Conservation (phyloP, 169 alveolate genomes). For the Eimeria falciformis region DNA sequence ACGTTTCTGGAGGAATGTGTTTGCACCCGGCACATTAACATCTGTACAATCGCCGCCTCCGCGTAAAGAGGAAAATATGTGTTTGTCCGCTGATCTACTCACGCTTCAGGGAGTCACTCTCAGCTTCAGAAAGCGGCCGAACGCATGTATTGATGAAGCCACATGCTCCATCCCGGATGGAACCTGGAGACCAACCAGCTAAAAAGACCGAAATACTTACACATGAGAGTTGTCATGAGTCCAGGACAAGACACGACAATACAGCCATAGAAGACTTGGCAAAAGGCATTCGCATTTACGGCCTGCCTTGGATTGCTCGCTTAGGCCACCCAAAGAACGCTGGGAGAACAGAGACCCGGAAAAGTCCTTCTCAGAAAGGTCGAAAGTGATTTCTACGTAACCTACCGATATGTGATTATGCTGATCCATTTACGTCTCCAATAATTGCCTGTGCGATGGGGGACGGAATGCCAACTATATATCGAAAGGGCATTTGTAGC, state of each 20-base stretch:
- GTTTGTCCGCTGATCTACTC: neutral
- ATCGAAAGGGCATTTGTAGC: neutral
- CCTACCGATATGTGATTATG: neutral
- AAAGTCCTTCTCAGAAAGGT: neutral
- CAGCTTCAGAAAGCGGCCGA: conserved; percentile 39
- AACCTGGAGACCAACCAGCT: too few species aligned
- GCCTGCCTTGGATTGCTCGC: conserved; percentile 67
- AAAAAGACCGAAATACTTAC: too few species aligned
- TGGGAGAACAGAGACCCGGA: conserved; percentile 11
- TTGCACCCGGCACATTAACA: neutral
- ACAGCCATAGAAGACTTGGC: conserved; percentile 13
- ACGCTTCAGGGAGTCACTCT: conserved; percentile 64
- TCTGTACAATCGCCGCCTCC: neutral
- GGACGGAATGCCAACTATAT: neutral
- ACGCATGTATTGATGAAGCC: conserved; percentile 23
- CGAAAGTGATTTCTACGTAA: conserved; percentile 8
- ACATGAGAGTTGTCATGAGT: neutral
- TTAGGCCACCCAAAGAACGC: conserved; percentile 3
- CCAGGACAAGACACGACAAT: neutral
- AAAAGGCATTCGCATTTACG: conserved; percentile 52
- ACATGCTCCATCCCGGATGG: neutral
- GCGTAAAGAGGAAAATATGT: neutral
- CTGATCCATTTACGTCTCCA: neutral
- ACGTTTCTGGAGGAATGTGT: too few species aligned
- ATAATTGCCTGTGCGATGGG: neutral